Evolutionary conservation across 495 filamentous ascomycete species (phyloP).

Genomic region (Penicillium atrosanguineum): DNA sequence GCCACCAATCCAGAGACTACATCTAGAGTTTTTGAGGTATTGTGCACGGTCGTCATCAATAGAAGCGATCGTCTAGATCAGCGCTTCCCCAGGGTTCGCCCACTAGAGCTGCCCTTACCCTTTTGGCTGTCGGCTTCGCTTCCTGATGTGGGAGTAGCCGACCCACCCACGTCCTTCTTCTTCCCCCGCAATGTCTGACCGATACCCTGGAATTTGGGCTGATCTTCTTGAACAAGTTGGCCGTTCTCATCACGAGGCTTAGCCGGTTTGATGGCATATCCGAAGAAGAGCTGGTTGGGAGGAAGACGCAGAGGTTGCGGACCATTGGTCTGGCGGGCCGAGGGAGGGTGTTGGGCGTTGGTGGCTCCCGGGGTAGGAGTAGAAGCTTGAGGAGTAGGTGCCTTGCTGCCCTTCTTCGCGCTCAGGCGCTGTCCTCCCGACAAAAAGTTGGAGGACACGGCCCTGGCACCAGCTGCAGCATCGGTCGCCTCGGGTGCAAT

Average conservation of each 20-base stretch:
- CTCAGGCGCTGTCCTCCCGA: conserved; percentile 71
- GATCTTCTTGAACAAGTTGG: conserved; percentile 55
- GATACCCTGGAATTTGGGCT: conserved; percentile 78
- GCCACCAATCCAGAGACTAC: conserved; percentile 12
- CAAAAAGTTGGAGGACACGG: conserved; percentile 75
- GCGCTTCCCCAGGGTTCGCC: conserved; percentile 25
- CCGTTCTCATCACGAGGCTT: conserved; percentile 76
- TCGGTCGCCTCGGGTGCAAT: conserved; percentile 76
- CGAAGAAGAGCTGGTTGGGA: conserved; percentile 91
- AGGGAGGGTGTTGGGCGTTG: conserved; percentile 50
- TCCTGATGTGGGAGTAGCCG: conserved; percentile 36
- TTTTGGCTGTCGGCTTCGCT: conserved; percentile 32
- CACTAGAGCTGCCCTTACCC: conserved; percentile 19
- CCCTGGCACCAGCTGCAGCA: conserved; percentile 57
- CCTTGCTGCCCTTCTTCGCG: conserved; percentile 75
- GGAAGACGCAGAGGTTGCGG: conserved; percentile 84
- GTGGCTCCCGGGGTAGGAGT: conserved; percentile 72
- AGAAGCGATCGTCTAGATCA: conserved; percentile 8
- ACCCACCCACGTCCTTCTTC: conserved; percentile 46
- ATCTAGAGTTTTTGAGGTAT: conserved; percentile 14
- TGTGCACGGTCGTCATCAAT: conserved; percentile 7
- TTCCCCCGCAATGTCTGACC: conserved; percentile 81
- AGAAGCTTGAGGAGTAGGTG: conserved; percentile 73
- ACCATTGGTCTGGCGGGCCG: conserved; percentile 60
- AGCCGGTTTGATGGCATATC: conserved; percentile 85